These are phyloP conservation scores for Aspergillus eucalypticola DNA, from an alignment of 2,329 filamentous ascomycete species.

Conservation along the genomic window DNA sequence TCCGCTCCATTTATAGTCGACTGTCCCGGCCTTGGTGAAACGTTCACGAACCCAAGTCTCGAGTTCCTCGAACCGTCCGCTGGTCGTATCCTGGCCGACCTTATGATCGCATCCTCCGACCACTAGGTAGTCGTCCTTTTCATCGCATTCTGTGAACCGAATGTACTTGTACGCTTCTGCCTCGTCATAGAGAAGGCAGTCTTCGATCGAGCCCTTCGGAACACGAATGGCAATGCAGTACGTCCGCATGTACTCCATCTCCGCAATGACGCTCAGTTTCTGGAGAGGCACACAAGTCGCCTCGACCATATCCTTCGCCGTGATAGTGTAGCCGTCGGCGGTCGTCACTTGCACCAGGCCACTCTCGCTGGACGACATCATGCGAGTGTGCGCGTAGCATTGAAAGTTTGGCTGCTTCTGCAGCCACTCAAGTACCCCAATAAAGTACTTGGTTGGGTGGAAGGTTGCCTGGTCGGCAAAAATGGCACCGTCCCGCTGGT, in stretches of 20 bases:
- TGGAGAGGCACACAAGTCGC: constrained; percentile 59
- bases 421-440: constrained; percentile 55
- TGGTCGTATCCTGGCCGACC: constrained; percentile 54
- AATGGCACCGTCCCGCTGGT: constrained; percentile 55
- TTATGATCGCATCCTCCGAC: constrained; percentile 61
- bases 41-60: constrained; percentile 56
- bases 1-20: constrained; percentile 60
- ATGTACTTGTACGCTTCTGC: constrained; percentile 59
- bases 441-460: constrained; percentile 59
- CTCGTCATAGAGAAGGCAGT: constrained; percentile 58
- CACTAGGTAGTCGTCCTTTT: constrained; percentile 56
- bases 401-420: constrained; percentile 54
- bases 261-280: constrained; percentile 54
- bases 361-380: constrained; percentile 51
- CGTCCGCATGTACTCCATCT: constrained; percentile 56
- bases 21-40: constrained; percentile 51
- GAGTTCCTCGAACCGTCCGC: constrained; percentile 52
- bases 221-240: constrained; percentile 60
- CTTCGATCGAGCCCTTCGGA: constrained; percentile 54
- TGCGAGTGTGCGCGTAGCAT: constrained; percentile 55
- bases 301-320: constrained; percentile 53
- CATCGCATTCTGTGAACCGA: constrained; percentile 55
- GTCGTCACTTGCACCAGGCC: constrained; percentile 53
- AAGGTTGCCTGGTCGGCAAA: constrained; percentile 55
- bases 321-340: constrained; percentile 49